A percentile compares a stretch with the other conserved stretches of the same genome.
Conservation (phyloP, 2,329 filamentous ascomycete species). For the Microdochium nivale region DNA sequence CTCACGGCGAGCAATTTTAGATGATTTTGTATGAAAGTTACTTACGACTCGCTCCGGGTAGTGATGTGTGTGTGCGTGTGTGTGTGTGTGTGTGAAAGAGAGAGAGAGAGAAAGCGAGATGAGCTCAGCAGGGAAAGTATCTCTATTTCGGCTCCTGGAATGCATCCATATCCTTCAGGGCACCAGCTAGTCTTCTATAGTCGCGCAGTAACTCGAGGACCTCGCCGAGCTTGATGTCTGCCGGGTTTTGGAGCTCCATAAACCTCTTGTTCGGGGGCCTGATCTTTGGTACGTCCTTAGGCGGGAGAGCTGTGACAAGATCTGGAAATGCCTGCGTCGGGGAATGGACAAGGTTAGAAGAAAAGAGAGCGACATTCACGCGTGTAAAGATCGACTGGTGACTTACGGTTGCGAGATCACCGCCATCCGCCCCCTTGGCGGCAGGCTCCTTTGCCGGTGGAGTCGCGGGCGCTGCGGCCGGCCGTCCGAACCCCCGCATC, state of each 20-base stretch:
- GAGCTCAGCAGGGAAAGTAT: background rate
- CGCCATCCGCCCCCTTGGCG: constrained; percentile 35
- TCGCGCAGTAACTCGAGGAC: constrained; percentile 64
- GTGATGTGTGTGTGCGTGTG: too few species aligned
- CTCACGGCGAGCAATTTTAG: too few species aligned
- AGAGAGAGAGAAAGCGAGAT: background rate
- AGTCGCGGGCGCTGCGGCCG: constrained; percentile 30
- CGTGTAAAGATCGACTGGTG: background rate
- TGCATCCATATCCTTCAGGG: constrained; percentile 53
- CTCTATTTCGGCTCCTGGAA: constrained; percentile 36
- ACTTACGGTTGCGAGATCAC: constrained; percentile 49
- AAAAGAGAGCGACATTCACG: background rate
- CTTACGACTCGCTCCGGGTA: too few species aligned
- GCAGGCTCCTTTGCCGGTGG: constrained; percentile 25
- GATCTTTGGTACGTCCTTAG: constrained; percentile 46
- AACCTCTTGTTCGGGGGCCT: constrained; percentile 64
- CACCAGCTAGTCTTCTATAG: constrained; percentile 62
- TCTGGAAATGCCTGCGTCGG: constrained; percentile 48
- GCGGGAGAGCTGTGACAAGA: constrained; percentile 43
- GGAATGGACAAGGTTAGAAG: background rate
- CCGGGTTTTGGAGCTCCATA: constrained; percentile 61
- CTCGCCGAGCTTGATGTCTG: constrained; percentile 65
- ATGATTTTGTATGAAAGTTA: too few species aligned
- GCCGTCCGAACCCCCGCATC: constrained; percentile 67
- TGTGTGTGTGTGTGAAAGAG: too few species aligned